Evolutionary conservation across 2,329 filamentous ascomycete species (phyloP), one percentile per base, ranked within the genome.

Genomic region (Fusarium sp.): DNA sequence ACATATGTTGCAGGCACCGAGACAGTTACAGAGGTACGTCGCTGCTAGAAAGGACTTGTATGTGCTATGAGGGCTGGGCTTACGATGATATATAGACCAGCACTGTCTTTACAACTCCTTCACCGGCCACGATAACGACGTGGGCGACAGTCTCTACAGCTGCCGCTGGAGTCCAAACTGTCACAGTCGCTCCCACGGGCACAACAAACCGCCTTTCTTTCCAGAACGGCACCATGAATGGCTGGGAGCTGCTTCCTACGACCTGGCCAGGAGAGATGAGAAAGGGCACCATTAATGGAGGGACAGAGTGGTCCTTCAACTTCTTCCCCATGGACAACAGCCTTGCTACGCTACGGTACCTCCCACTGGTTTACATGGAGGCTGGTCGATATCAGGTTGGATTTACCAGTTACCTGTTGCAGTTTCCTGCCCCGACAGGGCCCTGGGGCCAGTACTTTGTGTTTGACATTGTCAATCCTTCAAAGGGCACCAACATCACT

Each of bases 121-220:
- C 25, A 23, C 64, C 48, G 1, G 23, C 43, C 43, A 67, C 64
- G n/a, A n/a, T 60, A 2, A 72, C 70, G 7, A 37, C 18, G n/a
- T 72, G 67, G 70, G 13, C 25, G 32, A 72, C 67, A 18, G 23
- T 72, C 50, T 57, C 56, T 25, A 72, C 67, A n/a, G 70, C 41
- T 13, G 70, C 64, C 5, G 58, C 30, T 6, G 67, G 64, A 4
- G n/a, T 65, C 5, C 23, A 11, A 5, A 72, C 70, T 4, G 67
- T 59, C 23, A 72, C 70, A 7, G 57, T 72, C 20, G 68, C 64
- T 5, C 67, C 70, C 4, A 64, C 64, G 27, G 48, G 25, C 2
- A 39, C 43, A 9, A 58, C 43, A 13, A 68, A 72, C 27, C 67
- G 57, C 16, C 56, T 72, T 18, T 27, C 69, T n/a, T 72, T 70